These are phyloP conservation scores for Cryphonectria carpinicola DNA, from an alignment of 2,329 filamentous ascomycete genomes.

Conservation along the genomic window DNA sequence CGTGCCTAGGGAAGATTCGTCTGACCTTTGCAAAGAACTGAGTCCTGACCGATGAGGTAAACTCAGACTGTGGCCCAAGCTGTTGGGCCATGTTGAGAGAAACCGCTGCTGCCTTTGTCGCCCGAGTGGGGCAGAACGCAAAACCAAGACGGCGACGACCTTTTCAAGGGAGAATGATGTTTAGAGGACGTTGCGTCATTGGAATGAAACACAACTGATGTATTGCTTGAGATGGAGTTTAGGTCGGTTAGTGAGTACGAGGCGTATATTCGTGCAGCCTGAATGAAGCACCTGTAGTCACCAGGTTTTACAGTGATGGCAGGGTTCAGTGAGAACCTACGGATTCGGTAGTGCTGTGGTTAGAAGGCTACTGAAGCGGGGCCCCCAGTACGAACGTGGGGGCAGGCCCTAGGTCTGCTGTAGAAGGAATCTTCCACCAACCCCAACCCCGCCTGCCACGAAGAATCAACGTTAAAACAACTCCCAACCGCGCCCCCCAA, in stretches of 20 bases:
- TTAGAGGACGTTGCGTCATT: neutral
- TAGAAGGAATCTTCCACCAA: neutral
- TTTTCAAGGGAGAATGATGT: neutral
- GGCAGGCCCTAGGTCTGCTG: neutral
- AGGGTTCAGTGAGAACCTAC: neutral
- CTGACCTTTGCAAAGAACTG: conserved; percentile 36
- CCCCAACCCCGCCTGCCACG: neutral
- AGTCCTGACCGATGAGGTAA: conserved; percentile 33
- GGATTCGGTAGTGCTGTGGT: neutral
- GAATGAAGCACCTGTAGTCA: too few species aligned
- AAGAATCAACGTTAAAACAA: neutral
- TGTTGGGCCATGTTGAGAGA: conserved; percentile 22
- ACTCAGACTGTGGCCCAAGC: conserved; percentile 25
- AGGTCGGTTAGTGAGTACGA: neutral
- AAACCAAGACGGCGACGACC: neutral
- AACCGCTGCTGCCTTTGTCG: neutral
- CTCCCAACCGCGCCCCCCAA: neutral
- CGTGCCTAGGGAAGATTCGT: neutral
- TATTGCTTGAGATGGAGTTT: neutral
- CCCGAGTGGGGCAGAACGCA: conserved; percentile 10
- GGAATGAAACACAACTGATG: neutral
- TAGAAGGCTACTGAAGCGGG: neutral
- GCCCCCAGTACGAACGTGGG: neutral
- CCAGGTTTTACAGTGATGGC: neutral
- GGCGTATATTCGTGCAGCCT: neutral